A percentile compares a stretch with the other conserved stretches of the same genome.
Evolutionary conservation across 345 rosid genomes (phyloP).

Genomic region (Sonneratia alba): DNA sequence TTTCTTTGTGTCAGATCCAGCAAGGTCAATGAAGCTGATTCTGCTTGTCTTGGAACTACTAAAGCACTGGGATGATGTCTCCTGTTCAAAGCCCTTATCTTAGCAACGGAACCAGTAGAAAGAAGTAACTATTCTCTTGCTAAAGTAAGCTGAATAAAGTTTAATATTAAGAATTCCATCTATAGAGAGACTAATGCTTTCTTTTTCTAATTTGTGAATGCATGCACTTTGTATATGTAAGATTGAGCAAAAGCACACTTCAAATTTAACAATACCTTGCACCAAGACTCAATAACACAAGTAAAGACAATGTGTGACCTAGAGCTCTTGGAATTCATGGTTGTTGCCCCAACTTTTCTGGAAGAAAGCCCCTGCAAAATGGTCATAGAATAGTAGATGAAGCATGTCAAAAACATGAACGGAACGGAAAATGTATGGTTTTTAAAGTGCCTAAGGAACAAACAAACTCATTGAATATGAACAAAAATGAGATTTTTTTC

Average conservation of each 20-base stretch:
- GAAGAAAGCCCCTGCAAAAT: slow-evolving; percentile 72
- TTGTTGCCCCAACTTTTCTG: slow-evolving; percentile 94
- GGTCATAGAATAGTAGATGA: not conserved
- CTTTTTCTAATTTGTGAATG: not conserved
- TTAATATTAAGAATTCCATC: not conserved
- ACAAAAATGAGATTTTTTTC: not conserved
- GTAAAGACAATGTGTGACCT: slow-evolving; percentile 82
- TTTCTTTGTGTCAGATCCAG: slow-evolving; percentile 67
- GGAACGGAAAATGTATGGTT: not conserved
- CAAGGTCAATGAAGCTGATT: slow-evolving; percentile 85
- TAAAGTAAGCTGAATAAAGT: not conserved
- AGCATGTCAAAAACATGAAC: not conserved
- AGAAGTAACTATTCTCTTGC: not conserved
- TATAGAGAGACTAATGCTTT: not conserved
- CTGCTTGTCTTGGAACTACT: slow-evolving; percentile 86
- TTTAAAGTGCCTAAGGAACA: not conserved
- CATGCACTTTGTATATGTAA: not conserved
- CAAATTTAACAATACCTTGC: slow-evolving; percentile 47
- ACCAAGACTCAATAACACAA: slow-evolving; percentile 63
- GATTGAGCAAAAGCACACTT: not conserved
- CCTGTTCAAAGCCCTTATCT: slow-evolving; percentile 31
- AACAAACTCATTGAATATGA: not conserved
- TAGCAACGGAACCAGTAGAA: not conserved
- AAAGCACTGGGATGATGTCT: slow-evolving; percentile 65
- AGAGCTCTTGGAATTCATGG: slow-evolving; percentile 89